Base-by-base conservation (phyloP, 768 basidiomycete species). In the Coprinellus micaceus region DNA sequence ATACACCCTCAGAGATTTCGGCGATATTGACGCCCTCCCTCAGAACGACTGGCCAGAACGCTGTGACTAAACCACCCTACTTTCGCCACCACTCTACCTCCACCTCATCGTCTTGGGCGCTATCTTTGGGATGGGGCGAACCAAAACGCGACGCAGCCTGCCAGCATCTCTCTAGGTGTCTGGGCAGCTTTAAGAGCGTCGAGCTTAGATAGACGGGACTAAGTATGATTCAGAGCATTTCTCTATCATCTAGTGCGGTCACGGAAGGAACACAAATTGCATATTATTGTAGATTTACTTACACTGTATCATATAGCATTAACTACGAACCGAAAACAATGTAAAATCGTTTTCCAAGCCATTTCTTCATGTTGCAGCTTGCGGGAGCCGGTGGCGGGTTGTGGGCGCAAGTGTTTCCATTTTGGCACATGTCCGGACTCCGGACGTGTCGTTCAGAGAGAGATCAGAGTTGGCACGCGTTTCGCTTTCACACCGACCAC, bases 11-110 rank as follows among this genome's bases (percentile, higher is more conserved):
- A 1, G n/a, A 12, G 24, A 25, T 28, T 41, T 52, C 15, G 28
- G 9, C 21, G 11, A 15, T 44, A 13, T 29, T 59, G 40, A 57
- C 46, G n/a, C 45, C 36, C 48, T 21, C 30, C 22, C 12, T 28
- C 61, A 84, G 81, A 81, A 77, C 60, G 83, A 84, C 62, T 75
- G 68, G 44, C 81, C 81, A 12, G 61, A 69, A 24, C 57, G 64
- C 54, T 83, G 82, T 61, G 81, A 82, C 65, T 84, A 67, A 77
- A 58, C 15, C 24, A 25, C 22, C 46, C 25, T n/a, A 10, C 43
- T 53, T 30, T 45, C 48, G 19, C 55, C 37, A 52, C 5, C 39
- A 4, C 26, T 37, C 28, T 39, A 6, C 22, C 37, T 43, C 36
- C 30, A 50, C 15, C 36, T 13, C 36, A 7, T 21, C 26, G 22